phyloP scores from a whole-genome alignment of 768 basidiomycete species.

The Pulveroboletus sp. region DNA sequence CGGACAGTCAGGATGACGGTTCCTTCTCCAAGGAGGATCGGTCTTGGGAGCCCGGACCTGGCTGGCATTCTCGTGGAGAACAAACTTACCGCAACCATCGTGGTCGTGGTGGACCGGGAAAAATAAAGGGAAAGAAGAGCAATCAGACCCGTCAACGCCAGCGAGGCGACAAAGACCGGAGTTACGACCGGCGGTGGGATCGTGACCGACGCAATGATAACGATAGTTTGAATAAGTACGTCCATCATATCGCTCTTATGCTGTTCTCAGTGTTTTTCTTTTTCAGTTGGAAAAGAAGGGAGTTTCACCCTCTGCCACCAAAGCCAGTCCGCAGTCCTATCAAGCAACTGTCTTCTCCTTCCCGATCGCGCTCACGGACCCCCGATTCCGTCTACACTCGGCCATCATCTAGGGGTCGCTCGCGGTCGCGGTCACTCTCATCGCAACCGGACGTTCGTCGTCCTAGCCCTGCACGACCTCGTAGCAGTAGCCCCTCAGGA shows the following conservation, averaged over 20 bases:
- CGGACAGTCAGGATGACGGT: constrained; percentile 24
- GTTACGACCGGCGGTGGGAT: constrained; percentile 28
- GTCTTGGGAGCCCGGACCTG: constrained; percentile 68
- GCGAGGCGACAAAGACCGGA: constrained; percentile 26
- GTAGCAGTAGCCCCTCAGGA: constrained; percentile 48
- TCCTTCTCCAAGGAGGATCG: constrained; percentile 42
- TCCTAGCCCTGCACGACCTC: constrained; percentile 42
- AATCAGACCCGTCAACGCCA: constrained; percentile 32
- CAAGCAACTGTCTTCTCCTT: constrained; percentile 42
- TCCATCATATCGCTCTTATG: constrained; percentile 10
- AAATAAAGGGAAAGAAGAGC: constrained; percentile 35
- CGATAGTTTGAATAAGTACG: constrained; percentile 72
- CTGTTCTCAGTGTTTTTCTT: constrained; percentile 7
- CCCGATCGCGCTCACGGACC: constrained; percentile 48
- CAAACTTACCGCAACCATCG: constrained; percentile 36
- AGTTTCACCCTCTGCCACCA: constrained; percentile 40
- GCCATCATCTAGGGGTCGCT: constrained; percentile 60
- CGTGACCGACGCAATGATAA: constrained; percentile 53
- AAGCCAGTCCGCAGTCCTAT: constrained; percentile 32
- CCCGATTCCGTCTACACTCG: constrained; percentile 63
- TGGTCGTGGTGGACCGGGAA: constrained; percentile 35
- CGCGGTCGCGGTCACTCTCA: constrained; percentile 56
- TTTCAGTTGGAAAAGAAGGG: constrained; percentile 64
- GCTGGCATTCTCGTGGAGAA: constrained; percentile 51
- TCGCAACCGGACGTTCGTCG: constrained; percentile 54